A percentile compares a stretch with the other conserved stretches of the same genome.
These are phyloP conservation scores for Trypanosoma platydactyli DNA, from an alignment of 208 protist species.

Conservation along the genomic window DNA sequence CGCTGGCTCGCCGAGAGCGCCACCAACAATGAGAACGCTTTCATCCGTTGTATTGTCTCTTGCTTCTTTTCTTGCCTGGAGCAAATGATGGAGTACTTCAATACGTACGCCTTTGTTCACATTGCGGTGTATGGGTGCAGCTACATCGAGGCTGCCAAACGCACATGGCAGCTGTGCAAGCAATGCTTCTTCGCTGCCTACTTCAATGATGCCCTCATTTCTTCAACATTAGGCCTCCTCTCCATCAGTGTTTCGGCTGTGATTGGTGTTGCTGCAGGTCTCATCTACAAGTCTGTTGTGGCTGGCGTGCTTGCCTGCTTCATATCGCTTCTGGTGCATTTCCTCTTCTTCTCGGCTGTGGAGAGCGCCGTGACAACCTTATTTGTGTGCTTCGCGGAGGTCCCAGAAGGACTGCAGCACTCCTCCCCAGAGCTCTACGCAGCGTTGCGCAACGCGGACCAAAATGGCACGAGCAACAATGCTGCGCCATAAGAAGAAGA, in stretches of 20 bases:
- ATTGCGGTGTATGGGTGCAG: conserved; percentile 92
- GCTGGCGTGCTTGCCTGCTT: conserved; percentile 58
- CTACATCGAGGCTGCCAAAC: conserved; percentile 90
- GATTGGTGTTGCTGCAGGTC: conserved; percentile 50
- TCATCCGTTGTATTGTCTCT: conserved; percentile 49
- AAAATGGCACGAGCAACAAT: conserved; percentile 61
- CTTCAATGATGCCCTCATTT: conserved; percentile 89
- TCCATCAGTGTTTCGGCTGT: conserved; percentile 50
- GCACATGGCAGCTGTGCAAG: conserved; percentile 77
- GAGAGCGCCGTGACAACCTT: conserved; percentile 77
- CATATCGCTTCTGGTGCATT: conserved; percentile 47
- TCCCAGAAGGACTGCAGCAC: conserved; percentile 64
- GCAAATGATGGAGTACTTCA: conserved; percentile 87
- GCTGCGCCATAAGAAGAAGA: conserved; percentile 24
- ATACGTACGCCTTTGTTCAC: conserved; percentile 92
- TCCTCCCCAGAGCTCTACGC: conserved; percentile 72
- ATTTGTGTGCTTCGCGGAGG: conserved; percentile 91
- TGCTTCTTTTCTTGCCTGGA: conserved; percentile 58
- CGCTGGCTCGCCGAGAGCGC: conserved; percentile 47
- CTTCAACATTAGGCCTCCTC: conserved; percentile 61
- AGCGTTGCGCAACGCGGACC: conserved; percentile 51
- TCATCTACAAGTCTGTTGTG: conserved; percentile 29
- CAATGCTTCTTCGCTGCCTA: conserved; percentile 78
- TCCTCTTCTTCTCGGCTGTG: conserved; percentile 68
- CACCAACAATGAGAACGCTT: conserved; percentile 36